A percentile compares a stretch with the other conserved stretches of the same genome.
Conservation (phyloP, 176 grass and related monocot genomes). For the Carex parvula region DNA sequence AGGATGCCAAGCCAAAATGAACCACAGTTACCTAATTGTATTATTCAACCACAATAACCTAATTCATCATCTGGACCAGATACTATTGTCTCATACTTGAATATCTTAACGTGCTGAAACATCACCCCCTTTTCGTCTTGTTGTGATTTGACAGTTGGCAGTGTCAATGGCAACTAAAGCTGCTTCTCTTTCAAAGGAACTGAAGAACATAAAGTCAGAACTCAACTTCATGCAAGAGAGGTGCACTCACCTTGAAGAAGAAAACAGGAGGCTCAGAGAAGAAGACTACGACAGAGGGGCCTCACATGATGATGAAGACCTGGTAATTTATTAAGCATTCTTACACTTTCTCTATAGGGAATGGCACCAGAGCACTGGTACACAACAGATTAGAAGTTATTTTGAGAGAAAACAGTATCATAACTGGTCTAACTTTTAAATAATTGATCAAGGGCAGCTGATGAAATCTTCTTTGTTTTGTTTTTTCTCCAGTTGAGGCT, state of each 20-base stretch:
- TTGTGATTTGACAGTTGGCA: slow-evolving; percentile 46
- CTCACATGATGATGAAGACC: slow-evolving; percentile 75
- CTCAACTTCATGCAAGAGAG: slow-evolving; percentile 76
- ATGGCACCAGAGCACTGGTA: no score
- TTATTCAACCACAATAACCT: not conserved
- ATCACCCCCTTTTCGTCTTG: not conserved
- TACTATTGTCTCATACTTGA: no score
- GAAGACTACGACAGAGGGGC: slow-evolving; percentile 42
- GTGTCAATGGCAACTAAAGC: slow-evolving; percentile 78
- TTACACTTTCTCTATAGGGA: not conserved
- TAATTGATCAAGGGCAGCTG: not conserved
- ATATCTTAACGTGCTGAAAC: not conserved
- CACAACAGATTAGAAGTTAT: not conserved
- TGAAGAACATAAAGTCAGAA: slow-evolving; percentile 86
- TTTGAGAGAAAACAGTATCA: not conserved
- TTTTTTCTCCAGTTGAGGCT: slow-evolving; percentile 53
- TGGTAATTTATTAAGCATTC: slow-evolving; percentile 38
- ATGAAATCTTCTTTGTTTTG: not conserved
- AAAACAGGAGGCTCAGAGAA: slow-evolving; percentile 72
- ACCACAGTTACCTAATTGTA: not conserved
- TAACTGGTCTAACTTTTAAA: not conserved
- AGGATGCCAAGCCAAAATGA: not conserved
- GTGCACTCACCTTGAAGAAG: slow-evolving; percentile 74
- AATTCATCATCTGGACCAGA: not conserved
- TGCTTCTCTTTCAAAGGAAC: slow-evolving; percentile 58